Conservation (phyloP, 2,329 filamentous ascomycete genomes). For the Penicillium hordei region DNA sequence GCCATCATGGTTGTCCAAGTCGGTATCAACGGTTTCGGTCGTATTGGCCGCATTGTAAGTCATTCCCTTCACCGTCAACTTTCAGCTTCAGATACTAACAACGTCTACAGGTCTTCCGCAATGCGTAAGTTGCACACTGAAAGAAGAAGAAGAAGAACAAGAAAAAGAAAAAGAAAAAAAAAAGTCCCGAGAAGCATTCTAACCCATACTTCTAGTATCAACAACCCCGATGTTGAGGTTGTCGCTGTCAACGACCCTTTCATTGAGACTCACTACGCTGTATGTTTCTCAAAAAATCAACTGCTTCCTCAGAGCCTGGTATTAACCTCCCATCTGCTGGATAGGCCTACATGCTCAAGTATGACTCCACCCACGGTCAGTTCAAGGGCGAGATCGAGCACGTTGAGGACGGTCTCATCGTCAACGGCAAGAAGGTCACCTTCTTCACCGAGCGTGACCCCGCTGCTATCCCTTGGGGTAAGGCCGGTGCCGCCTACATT, state of each 20-base stretch:
- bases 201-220: constrained; percentile 54
- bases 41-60: constrained; percentile 88
- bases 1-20: constrained; percentile 58
- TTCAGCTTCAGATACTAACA: constrained; percentile 25
- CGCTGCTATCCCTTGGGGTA: constrained; percentile 81
- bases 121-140: constrained; percentile 64
- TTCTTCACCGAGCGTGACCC: constrained; percentile 96
- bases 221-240: constrained; percentile 85
- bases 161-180: not conserved
- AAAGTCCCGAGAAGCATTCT: constrained; percentile 9
- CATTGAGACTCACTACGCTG: constrained; percentile 96
- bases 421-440: constrained; percentile 93
- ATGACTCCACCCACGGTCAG: constrained; percentile 92
- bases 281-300: constrained; percentile 56
- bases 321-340: constrained; percentile 7
- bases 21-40: constrained; percentile 99
- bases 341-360: constrained; percentile 99
- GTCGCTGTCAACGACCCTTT: constrained; percentile 99
- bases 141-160: not conserved
- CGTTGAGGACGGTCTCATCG: constrained; percentile 65
- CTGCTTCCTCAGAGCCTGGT: not conserved
- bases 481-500: constrained; percentile 87
- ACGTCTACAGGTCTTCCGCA: constrained; percentile 74
- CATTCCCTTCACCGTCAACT: not conserved
- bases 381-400: constrained; percentile 90